These are phyloP conservation scores for Penicillium canariense DNA, from an alignment of 495 filamentous ascomycete genomes.

Conservation along the genomic window DNA sequence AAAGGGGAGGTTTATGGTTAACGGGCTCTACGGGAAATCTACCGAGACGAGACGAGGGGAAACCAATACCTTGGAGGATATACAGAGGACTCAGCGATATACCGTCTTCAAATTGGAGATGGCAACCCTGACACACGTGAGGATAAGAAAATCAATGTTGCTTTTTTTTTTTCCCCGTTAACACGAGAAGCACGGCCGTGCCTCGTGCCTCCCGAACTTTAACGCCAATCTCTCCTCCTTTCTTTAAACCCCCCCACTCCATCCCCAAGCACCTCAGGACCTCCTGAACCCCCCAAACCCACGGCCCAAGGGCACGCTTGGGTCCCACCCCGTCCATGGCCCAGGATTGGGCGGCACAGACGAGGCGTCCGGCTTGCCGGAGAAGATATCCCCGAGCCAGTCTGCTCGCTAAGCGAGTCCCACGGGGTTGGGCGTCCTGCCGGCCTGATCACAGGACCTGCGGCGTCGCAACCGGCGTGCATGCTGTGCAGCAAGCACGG, in stretches of 20 bases:
- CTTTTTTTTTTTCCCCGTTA: background rate
- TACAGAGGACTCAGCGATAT: no score
- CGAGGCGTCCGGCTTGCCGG: background rate
- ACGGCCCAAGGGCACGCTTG: background rate
- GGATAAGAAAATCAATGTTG: no score
- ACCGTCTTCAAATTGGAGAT: no score
- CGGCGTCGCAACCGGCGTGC: background rate
- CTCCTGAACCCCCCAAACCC: background rate
- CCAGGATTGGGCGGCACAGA: background rate
- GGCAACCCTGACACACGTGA: no score
- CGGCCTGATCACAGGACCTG: slow-evolving; percentile 17
- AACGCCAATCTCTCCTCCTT: background rate
- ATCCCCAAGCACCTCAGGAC: no score
- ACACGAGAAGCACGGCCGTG: background rate
- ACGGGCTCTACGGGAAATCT: background rate
- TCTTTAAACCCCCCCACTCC: no score
- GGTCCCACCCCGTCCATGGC: background rate
- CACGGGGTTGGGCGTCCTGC: slow-evolving; percentile 1
- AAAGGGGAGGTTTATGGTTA: slow-evolving; percentile 9
- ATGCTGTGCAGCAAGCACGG: slow-evolving; percentile 14
- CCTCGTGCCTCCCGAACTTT: background rate
- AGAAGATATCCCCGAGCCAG: slow-evolving; percentile 3
- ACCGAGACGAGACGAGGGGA: background rate
- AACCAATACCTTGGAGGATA: background rate
- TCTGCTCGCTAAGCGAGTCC: background rate